Percentiles rank a stretch among this genome's conserved stretches.
These are phyloP conservation scores for Mortierella antarctica DNA, from an alignment of 192 early-diverging fungal species.

Conservation along the genomic window DNA sequence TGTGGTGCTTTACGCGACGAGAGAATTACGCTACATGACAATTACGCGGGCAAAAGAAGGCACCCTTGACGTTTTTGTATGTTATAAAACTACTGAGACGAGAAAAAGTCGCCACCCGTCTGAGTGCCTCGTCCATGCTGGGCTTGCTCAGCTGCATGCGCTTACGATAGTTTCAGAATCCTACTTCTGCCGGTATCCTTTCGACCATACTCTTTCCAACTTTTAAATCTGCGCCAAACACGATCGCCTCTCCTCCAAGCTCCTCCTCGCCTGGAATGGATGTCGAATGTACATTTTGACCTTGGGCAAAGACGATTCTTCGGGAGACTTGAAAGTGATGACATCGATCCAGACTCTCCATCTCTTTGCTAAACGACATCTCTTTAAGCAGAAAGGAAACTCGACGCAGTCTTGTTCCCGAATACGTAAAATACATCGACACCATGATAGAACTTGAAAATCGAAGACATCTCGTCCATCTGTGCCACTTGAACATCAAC, in stretches of 20 bases:
- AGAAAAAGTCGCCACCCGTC: not conserved
- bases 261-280: too few relatives aligned
- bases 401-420: not conserved
- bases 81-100: too few relatives aligned
- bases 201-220: not conserved
- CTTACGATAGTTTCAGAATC: slow-evolving; percentile 9
- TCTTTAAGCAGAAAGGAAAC: not conserved
- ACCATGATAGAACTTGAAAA: not conserved
- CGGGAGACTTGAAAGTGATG: slow-evolving; percentile 2
- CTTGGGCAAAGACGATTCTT: not conserved
- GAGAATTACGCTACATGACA: too few relatives aligned
- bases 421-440: slow-evolving; percentile 3
- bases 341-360: slow-evolving; percentile 7
- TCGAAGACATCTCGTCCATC: not conserved
- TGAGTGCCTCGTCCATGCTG: not conserved
- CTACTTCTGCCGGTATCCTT: not conserved
- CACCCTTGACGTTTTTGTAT: too few relatives aligned
- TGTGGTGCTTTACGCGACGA: too few relatives aligned
- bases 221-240: slow-evolving; percentile 9
- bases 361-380: not conserved
- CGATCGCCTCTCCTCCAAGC: not conserved
- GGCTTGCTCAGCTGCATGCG: not conserved
- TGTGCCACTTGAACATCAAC: not conserved
- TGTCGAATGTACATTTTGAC: not conserved
- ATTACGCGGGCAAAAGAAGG: too few relatives aligned